Base-by-base conservation (phyloP, 2,329 filamentous ascomycete genomes). In the Fusarium mexicanum region DNA sequence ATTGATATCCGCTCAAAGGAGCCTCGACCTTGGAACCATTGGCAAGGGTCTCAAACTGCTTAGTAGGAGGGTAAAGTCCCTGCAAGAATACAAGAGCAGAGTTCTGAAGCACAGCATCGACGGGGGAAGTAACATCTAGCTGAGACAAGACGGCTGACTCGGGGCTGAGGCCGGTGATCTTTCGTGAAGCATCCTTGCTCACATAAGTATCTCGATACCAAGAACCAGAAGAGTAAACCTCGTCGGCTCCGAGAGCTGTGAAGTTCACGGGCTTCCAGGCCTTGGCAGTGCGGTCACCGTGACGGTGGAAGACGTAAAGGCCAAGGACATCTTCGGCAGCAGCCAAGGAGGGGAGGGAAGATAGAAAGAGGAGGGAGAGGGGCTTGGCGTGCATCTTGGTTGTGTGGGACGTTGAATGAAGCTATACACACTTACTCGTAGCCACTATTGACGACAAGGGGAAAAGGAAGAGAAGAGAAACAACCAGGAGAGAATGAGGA, bases 211-310 rank as follows among this genome's bases (percentile, higher is more conserved):
- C 84, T 76, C 94, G 92, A 84, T 92, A 98, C 87, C 92, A 96
- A 64, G 85, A 82, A 70, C 94, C 95, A 1, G 92, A 91, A 53
- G 87, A 86, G 83, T 90, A 92, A 75, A 95, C 91, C 84, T 98
- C 87, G 54, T 88, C 84, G 80, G 95, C 94, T 38, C 95, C 95
- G 59, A 98, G 88, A 68, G 92, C 88, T 18, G 95, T 98, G 80
- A 98, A 84, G 74, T 88, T 88, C 35, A 93, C 90, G 18, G 93
- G 92, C 51, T 91, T 86, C 72, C 90, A 90, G 24, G 90, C 86
- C 85, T 97, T 98, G 72, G 94, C 85, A 2, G 94, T 96, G 64
- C 95, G 91, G 83, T 98, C 95, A 66, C 95, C 95, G 84, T 98
- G 95, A 51, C 95, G 93, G 77, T 94, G 91, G 86, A 97, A 97